phyloP scores from a whole-genome alignment of 2,329 filamentous ascomycete species.

The Grosmannia serpens region DNA sequence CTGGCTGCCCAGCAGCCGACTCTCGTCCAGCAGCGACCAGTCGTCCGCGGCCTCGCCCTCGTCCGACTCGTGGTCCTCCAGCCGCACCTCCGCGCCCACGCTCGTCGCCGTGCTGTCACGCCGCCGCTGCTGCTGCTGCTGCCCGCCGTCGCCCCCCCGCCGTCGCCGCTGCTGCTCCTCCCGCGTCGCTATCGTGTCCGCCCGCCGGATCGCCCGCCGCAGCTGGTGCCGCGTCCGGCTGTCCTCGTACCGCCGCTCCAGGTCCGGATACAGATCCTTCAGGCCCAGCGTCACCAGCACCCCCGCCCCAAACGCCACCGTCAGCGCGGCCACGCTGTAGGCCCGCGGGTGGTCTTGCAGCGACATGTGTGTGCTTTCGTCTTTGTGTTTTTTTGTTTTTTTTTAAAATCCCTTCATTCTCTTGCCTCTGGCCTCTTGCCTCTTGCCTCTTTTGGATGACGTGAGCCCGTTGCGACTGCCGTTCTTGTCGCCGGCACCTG shows the following conservation, averaged over 20 bases:
- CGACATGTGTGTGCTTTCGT: slow-evolving; percentile 32
- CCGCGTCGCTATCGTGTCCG: neutral
- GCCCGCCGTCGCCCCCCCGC: neutral
- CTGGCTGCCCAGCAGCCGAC: neutral
- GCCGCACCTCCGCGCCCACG: slow-evolving; percentile 31
- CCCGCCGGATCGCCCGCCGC: slow-evolving; percentile 2
- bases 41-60: slow-evolving; percentile 4
- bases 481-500: neutral
- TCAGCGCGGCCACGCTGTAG: slow-evolving; percentile 54
- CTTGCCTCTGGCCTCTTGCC: too few relatives aligned
- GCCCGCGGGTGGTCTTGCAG: slow-evolving; percentile 48
- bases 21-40: slow-evolving; percentile 8
- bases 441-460: neutral
- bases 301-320: slow-evolving; percentile 66
- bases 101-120: slow-evolving; percentile 20
- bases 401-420: neutral
- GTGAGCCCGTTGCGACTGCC: neutral
- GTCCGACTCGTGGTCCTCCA: slow-evolving; percentile 42
- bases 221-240: slow-evolving; percentile 13
- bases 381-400: neutral
- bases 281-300: slow-evolving; percentile 64
- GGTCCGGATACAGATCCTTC: slow-evolving; percentile 68
- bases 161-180: slow-evolving; percentile 2
- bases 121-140: neutral
- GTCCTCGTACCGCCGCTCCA: slow-evolving; percentile 49